Evolutionary conservation across 2,329 filamentous ascomycete species (phyloP), one percentile per base, ranked within the genome.

Genomic region (Davidsoniella eucalypti): DNA sequence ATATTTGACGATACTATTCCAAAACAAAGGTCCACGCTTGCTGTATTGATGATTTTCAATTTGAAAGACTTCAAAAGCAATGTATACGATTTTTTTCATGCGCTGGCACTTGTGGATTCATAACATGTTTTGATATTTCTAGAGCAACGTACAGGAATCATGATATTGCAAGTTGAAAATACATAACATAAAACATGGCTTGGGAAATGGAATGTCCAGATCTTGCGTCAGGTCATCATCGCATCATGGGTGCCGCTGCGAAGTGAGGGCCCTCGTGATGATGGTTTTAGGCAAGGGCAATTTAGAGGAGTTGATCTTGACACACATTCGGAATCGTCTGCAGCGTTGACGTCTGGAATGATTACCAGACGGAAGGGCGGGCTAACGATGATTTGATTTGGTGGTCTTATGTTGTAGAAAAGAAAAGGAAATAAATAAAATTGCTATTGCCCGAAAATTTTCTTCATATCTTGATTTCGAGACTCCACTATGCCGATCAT

Each of bases 151-250:
- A 16, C 7, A n/a, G 18, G 18, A 40, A 40, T 40, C 38, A 2
- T 2, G 3, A 18, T n/a, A 40, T n/a, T 40, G 6, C 4, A 40
- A 40, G 38, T 40, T 14, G 25, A 29, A 6, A 2, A 29, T 7
- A 8, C 14, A 42, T 41, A 6, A 49, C 33, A 38, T 21, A 43
- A 21, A 33, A 36, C 9, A 43, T 43, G 16, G 17, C 16, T 45
- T 45, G 21, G 23, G 33, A 38, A 43, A 44, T 25, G 36, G 55
- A 58, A 70, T 77, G 74, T 78, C 68, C 68, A 63, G 55, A 68
- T 53, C 69, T 76, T 76, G 73, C 69, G 69, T 76, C 71, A 78
- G 75, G 75, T 79, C 74, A 78, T 78, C 75, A 76, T 59, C 75
- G 72, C 69, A 75, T 78, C 75, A 77, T 78, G 75, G 73, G 49